Conservation (phyloP, 169 alveolate species). For the Plasmodium coatneyi region DNA sequence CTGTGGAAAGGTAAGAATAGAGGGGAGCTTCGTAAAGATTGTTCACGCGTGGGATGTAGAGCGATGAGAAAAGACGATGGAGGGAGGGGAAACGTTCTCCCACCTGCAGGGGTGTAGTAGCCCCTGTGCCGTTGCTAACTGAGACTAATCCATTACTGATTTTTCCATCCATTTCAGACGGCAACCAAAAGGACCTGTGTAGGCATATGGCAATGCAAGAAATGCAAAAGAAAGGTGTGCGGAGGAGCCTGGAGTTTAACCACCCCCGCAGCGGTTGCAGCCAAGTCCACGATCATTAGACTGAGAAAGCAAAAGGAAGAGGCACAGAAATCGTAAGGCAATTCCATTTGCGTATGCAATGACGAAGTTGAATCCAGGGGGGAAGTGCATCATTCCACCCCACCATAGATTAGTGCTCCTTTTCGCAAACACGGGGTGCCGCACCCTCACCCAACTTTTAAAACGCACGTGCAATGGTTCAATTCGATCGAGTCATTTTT, state of each 20-base stretch:
- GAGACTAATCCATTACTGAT: not conserved
- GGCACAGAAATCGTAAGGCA: conserved; percentile 63
- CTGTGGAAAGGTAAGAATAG: conserved; percentile 93
- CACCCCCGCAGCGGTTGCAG: conserved; percentile 96
- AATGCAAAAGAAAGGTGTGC: conserved; percentile 94
- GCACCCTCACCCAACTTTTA: not conserved
- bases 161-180: conserved; percentile 78
- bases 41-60: not conserved
- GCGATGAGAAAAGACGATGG: not conserved
- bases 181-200: conserved; percentile 94
- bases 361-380: not conserved
- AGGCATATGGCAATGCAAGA: conserved; percentile 98
- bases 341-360: not conserved
- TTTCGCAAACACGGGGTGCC: not conserved
- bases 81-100: not conserved
- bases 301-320: conserved; percentile 85
- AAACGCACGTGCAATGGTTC: not conserved
- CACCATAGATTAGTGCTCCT: not conserved
- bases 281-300: conserved; percentile 89
- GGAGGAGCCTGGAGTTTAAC: conserved; percentile 98
- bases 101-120: not conserved
- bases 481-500: not conserved
- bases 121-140: not conserved
- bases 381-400: not conserved
- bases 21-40: not conserved